A percentile compares a stretch with the other conserved stretches of the same genome.
phyloP scores from a whole-genome alignment of 805 yeast genomes.

The Hanseniaspora nectarophila region DNA sequence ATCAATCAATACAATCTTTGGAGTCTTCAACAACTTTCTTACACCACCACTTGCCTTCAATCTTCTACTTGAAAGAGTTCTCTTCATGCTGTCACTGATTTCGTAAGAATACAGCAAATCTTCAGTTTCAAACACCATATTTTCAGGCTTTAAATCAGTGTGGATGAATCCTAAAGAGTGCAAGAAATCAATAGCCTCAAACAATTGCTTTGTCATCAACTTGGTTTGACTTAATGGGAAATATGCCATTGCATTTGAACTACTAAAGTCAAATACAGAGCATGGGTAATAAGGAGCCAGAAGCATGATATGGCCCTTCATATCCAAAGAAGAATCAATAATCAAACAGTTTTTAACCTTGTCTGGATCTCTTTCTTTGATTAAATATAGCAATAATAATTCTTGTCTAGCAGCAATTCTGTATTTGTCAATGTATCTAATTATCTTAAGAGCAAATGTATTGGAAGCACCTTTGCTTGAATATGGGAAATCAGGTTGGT shows the following conservation, averaged over 20 bases:
- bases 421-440: conserved; percentile 83
- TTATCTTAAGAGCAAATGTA: conserved; percentile 67
- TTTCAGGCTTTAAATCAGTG: conserved; percentile 95
- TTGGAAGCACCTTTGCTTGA: not conserved
- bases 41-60: conserved; percentile 26
- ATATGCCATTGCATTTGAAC: conserved; percentile 69
- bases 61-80: conserved; percentile 24
- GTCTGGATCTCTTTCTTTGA: conserved; percentile 33
- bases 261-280: conserved; percentile 81
- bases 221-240: conserved; percentile 92
- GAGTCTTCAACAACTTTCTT: conserved; percentile 43
- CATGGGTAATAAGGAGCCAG: conserved; percentile 80
- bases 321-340: conserved; percentile 6
- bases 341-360: conserved; percentile 8
- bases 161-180: conserved; percentile 87
- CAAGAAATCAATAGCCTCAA: conserved; percentile 73
- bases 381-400: conserved; percentile 48
- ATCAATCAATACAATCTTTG: conserved; percentile 80
- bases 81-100: conserved; percentile 19
- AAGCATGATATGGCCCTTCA: conserved; percentile 62
- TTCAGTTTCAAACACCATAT: conserved; percentile 47
- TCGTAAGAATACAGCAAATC: conserved; percentile 20
- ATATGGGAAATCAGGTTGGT: conserved; percentile 6
- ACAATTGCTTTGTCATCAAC: conserved; percentile 72
- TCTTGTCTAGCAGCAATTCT: conserved; percentile 93